Percentiles rank a stretch among this genome's conserved stretches.
Evolutionary conservation across 2,329 filamentous ascomycete genomes (phyloP).

Genomic region (Lecanoromycetidae sp.): DNA sequence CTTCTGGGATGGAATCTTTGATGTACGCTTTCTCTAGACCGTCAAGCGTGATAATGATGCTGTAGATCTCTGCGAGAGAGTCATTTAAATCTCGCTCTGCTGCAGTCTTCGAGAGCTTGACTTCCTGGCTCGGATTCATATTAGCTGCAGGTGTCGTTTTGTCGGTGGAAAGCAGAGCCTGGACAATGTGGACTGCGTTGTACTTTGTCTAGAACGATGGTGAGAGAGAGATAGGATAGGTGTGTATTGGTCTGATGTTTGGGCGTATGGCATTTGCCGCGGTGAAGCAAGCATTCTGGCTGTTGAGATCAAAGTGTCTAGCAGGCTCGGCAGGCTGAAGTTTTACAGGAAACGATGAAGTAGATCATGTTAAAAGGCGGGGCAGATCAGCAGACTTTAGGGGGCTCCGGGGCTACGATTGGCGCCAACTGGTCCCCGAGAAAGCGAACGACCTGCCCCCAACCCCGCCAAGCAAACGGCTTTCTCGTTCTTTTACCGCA

Average conservation of each 20-base stretch:
- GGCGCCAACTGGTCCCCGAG: no score
- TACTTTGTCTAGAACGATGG: constrained; percentile 89
- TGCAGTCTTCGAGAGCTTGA: constrained; percentile 76
- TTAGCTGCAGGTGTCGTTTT: background rate
- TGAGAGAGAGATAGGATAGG: constrained; percentile 73
- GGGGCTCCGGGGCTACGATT: no score
- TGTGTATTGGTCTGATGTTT: constrained; percentile 82
- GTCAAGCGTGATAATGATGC: constrained; percentile 90
- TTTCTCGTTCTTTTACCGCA: no score
- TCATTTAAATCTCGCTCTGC: constrained; percentile 89
- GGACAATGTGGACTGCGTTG: constrained; percentile 14
- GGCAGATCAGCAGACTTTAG: no score
- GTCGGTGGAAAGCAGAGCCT: background rate
- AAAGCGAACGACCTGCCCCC: no score
- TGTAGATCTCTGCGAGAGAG: constrained; percentile 92
- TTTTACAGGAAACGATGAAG: no score
- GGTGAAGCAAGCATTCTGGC: constrained; percentile 32
- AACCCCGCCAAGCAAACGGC: no score
- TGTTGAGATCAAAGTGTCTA: no score
- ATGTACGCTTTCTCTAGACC: constrained; percentile 94
- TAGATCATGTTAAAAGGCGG: no score
- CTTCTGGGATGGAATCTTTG: constrained; percentile 83
- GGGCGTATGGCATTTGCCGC: constrained; percentile 63
- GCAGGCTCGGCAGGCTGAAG: no score
- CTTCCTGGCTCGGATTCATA: constrained; percentile 49